Evolutionary conservation across 1,284 basidiomycete species (phyloP), one percentile per base, ranked within the genome.

Genomic region (Gomphus sp.): DNA sequence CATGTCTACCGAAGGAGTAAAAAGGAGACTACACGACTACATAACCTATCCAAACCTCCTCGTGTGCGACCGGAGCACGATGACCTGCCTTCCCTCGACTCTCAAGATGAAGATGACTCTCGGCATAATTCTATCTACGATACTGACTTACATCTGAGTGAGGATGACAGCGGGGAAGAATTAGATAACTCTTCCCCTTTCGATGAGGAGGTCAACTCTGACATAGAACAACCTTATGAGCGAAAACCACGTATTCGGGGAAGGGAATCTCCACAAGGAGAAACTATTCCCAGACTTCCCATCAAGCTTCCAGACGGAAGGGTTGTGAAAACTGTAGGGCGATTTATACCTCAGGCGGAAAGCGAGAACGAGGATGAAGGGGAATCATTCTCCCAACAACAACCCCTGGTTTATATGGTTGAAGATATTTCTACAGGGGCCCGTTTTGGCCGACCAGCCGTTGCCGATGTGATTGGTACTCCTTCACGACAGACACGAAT

Each of bases 271-370:
- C 73, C 78, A 33, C 70, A 75, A 47, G 73, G 74, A 34, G 73
- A 74, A 58, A 78, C 79, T 56, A 80, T 93, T 53, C 78, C 81
- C 56, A 79, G 89, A 48, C 75, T 96, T 52, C 93, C 93, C 10
- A 93, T 94, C 68, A 96, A 95, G 70, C 77, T 94, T 2, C 78
- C 85, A 3, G 80, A 89, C 60, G 93, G 93, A 2, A 82, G 80
- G 61, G 78, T 96, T 62, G 80, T 86, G 67, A 74, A 80, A 58
- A 84, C 76, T 11, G 76, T 77, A 45, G 62, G 65, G 64, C 25
- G 68, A 70, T 12, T 67, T 65, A 58, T 73, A 72, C 18, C 68
- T 67, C n/a, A 72, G 68, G 25, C 64, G 52, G 62, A 61, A 33
- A 79, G 74, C 45, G 78, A 78, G 59, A 31, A 48, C 47, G 39